Evolutionary conservation across 2,329 filamentous ascomycete genomes (phyloP), one percentile per base, ranked within the genome.

Genomic region (Lasiodiplodia sp.): DNA sequence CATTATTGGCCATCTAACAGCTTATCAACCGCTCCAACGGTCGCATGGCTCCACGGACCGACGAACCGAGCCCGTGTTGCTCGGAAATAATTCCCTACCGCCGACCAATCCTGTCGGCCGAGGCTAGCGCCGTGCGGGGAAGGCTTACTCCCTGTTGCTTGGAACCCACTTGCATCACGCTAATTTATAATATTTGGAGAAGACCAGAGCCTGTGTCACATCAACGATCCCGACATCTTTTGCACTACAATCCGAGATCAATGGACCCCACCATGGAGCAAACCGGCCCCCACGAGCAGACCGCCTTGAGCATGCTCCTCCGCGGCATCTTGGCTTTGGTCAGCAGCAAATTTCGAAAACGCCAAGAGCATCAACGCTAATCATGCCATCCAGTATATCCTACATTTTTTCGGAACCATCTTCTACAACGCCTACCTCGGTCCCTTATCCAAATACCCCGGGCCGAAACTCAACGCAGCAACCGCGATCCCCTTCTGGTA

Each of bases 21-120:
- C 31, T 34, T 34, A 34, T 34, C 31, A 34, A 10, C 31, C 1
- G 8, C 8, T 10, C 31, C 6, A 34, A 34, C 31, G 31, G 31
- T 10, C 31, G 31, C 40, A 44, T 18, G 18, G 14, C 40, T n/a
- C 2, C 14, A 18, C 40, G 79, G 40, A 18, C 18, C 40, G 40
- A n/a, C 16, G 16, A 44, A n/a, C 14, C 40, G 40, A 44, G 16
- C 16, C 6, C 40, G 40, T 16, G 37, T 5, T 40, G 37, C 40
- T 44, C 40, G 5, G 16, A 8, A 1, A 7, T 44, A 7, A 16
- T 34, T 34, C 31, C 25, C 31, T 34, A 34, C 8, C 8, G 37
- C 12, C 37, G 18, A 18, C 16, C 18, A 14, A 44, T 7, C 40
- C 14, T 7, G 18, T 44, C 31, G 31, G 40, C 40, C 40, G 40